A percentile compares a stretch with the other conserved stretches of the same genome.
Conservation (phyloP, 1,284 basidiomycete genomes). For the Taiwanofungus camphoratus region DNA sequence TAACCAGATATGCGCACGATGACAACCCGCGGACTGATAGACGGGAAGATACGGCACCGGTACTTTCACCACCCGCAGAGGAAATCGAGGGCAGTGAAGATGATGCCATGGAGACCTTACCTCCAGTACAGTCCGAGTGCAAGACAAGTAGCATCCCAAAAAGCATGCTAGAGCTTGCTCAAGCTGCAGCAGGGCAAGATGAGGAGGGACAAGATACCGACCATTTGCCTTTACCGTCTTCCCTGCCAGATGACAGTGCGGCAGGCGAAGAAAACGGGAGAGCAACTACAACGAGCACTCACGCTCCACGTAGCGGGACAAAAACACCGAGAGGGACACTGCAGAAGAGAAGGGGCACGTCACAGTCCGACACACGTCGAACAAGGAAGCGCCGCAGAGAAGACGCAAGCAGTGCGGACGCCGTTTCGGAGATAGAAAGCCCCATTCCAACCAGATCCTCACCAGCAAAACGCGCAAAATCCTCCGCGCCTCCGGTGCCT, state of each 20-base stretch:
- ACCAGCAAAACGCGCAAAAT: slow-evolving; percentile 22
- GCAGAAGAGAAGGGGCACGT: slow-evolving; percentile 9
- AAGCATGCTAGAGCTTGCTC: slow-evolving; percentile 64
- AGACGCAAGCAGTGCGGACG: slow-evolving; percentile 19
- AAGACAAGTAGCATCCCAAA: slow-evolving; percentile 34
- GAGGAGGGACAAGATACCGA: slow-evolving; percentile 7
- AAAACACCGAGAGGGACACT: slow-evolving; percentile 7
- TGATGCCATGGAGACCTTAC: slow-evolving; percentile 30
- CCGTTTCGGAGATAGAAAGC: slow-evolving; percentile 19
- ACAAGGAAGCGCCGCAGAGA: slow-evolving; percentile 22
- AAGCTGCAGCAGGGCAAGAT: slow-evolving; percentile 29
- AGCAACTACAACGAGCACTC: neutral
- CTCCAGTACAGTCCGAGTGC: slow-evolving; percentile 7
- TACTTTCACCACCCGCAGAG: neutral
- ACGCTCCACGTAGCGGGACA: neutral
- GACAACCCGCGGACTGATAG: slow-evolving; percentile 6
- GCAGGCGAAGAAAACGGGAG: slow-evolving; percentile 18
- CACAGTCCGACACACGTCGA: slow-evolving; percentile 2
- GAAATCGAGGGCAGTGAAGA: slow-evolving; percentile 20
- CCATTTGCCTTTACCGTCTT: neutral
- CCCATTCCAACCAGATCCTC: slow-evolving; percentile 10
- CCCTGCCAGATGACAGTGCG: neutral
- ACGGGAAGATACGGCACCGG: neutral
- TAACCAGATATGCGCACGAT: too few species aligned
- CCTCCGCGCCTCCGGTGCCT: slow-evolving; percentile 18